Conservation (phyloP, 1,284 basidiomycete species). For the Trichosporon sp. region DNA sequence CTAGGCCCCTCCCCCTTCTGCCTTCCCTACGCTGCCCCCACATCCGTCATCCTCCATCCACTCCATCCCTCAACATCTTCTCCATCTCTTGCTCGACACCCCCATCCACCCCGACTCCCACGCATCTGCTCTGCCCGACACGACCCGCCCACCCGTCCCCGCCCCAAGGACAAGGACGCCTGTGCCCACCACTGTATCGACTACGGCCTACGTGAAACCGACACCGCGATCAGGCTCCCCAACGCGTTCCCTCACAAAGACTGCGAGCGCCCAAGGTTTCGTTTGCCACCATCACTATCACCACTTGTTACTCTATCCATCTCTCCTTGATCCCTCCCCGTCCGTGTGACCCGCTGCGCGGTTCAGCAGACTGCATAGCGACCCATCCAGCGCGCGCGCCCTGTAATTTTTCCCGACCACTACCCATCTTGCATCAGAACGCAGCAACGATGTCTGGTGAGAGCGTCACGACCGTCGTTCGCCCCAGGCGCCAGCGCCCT, state of each 20-base stretch:
- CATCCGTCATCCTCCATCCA: slow-evolving; percentile 4
- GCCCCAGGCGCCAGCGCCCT: neutral
- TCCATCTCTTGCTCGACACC: neutral
- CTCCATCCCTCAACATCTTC: neutral
- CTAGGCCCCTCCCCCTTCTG: neutral
- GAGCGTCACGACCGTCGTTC: neutral
- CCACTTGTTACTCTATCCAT: neutral
- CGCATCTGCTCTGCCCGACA: neutral
- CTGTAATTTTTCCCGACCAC: neutral
- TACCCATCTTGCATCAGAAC: neutral
- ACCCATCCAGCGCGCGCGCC: neutral
- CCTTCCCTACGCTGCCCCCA: neutral
- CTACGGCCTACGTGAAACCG: slow-evolving; percentile 4
- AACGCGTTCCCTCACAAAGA: neutral
- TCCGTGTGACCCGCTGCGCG: slow-evolving; percentile 2
- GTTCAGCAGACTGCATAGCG: slow-evolving; percentile 1
- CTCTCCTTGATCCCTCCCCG: neutral
- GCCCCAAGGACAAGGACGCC: neutral
- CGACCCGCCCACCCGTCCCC: neutral
- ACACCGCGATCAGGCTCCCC: neutral
- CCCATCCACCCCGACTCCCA: neutral
- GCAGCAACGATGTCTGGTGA: neutral
- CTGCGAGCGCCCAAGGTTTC: neutral
- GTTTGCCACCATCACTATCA: neutral
- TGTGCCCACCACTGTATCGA: slow-evolving; percentile 3